Conservation (phyloP, 371 early-diverging fungal species). For the Lichtheimia hyalospora region DNA sequence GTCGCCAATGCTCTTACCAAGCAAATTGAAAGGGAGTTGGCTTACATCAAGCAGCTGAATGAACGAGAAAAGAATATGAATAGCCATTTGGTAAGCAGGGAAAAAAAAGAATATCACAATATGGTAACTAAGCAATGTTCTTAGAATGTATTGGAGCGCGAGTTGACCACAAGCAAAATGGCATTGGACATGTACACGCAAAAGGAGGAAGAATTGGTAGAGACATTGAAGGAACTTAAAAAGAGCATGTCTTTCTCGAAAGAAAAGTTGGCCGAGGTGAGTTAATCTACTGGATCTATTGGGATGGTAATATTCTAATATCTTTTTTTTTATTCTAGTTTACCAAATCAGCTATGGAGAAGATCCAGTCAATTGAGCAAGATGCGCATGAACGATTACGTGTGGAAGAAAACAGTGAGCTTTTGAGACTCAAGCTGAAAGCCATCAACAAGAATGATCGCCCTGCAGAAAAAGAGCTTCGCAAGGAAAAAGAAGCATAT, state of each 20-base stretch:
- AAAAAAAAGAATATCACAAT: neutral
- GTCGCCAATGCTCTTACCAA: slow-evolving; percentile 66
- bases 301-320: neutral
- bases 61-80: slow-evolving; percentile 14
- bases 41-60: slow-evolving; percentile 52
- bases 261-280: slow-evolving; percentile 49
- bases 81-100: slow-evolving; percentile 6
- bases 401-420: slow-evolving; percentile 54
- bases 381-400: slow-evolving; percentile 55
- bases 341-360: slow-evolving; percentile 55
- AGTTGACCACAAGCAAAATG: slow-evolving; percentile 42
- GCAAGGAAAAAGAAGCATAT: slow-evolving; percentile 46
- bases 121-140: neutral
- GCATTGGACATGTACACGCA: slow-evolving; percentile 51
- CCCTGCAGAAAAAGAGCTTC: slow-evolving; percentile 53
- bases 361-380: slow-evolving; percentile 54
- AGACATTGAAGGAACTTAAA: slow-evolving; percentile 38
- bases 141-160: slow-evolving; percentile 42
- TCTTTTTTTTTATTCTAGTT: slow-evolving; percentile 28
- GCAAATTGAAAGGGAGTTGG: slow-evolving; percentile 83
- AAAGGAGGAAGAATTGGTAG: slow-evolving; percentile 39
- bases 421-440: slow-evolving; percentile 59
- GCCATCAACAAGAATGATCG: slow-evolving; percentile 48
- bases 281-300: neutral
- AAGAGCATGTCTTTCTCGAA: slow-evolving; percentile 31